Evolutionary conservation across 192 early-diverging fungal species (phyloP).

Genomic region (Backusella liffmaniae): DNA sequence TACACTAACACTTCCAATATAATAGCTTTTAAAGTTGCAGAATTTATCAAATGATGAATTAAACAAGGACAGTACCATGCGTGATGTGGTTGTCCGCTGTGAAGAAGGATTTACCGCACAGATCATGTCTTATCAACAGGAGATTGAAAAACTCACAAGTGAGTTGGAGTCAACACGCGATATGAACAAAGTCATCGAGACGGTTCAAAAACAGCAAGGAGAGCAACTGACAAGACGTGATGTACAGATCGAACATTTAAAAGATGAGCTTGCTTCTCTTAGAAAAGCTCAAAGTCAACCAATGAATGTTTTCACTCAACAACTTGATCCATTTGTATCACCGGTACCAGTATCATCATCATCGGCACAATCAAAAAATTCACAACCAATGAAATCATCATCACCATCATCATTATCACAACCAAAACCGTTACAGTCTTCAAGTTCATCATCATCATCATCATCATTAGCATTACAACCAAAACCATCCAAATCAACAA

Average conservation of each 20-base stretch:
- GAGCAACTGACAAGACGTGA: background rate
- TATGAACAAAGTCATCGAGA: background rate
- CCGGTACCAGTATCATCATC: background rate
- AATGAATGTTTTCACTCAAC: background rate
- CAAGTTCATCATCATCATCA: background rate
- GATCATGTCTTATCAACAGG: slow-evolving; percentile 4
- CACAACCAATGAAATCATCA: background rate
- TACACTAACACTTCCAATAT: background rate
- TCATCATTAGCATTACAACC: background rate
- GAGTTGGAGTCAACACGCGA: slow-evolving; percentile 6
- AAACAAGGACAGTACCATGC: slow-evolving; percentile 11
- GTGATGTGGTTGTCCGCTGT: slow-evolving; percentile 18
- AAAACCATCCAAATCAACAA: background rate
- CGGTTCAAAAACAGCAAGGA: background rate
- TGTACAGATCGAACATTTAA: slow-evolving; percentile 2
- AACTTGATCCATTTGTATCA: background rate
- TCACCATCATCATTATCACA: background rate
- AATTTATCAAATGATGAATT: slow-evolving; percentile 4
- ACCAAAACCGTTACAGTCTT: background rate
- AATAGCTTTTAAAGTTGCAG: background rate
- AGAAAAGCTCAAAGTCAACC: slow-evolving; percentile 3
- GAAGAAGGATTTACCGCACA: slow-evolving; percentile 17
- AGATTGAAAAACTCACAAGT: background rate
- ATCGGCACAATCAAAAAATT: background rate
- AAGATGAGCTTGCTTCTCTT: background rate